phyloP scores from a whole-genome alignment of 192 early-diverging fungal species.

The Borealophlyctis nickersoniae region DNA sequence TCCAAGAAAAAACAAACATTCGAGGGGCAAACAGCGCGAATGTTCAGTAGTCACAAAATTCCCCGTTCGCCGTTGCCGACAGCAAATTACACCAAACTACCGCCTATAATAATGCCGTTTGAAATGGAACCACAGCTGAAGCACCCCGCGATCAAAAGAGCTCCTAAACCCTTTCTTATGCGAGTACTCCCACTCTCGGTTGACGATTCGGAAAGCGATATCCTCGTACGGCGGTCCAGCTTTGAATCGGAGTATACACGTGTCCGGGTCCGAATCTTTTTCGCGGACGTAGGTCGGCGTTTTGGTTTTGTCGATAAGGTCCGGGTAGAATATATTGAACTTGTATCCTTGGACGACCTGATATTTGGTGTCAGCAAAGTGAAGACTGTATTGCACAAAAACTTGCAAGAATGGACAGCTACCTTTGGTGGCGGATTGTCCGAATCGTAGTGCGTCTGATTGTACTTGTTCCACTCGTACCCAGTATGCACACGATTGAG shows the following conservation, averaged over 20 bases:
- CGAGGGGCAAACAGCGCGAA: too few relatives aligned
- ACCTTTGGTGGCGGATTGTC: conserved; percentile 97
- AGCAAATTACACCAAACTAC: too few relatives aligned
- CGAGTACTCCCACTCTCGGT: conserved; percentile 92
- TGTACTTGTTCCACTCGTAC: conserved; percentile 99
- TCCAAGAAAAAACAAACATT: too few relatives aligned
- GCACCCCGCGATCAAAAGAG: conserved; percentile 41
- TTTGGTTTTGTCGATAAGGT: conserved; percentile 86
- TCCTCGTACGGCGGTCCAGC: conserved; percentile 98
- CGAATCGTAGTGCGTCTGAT: conserved; percentile 94
- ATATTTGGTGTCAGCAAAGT: background rate
- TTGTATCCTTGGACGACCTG: conserved; percentile 94
- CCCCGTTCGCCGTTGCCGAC: too few relatives aligned
- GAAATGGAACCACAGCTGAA: conserved; percentile 54
- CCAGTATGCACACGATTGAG: conserved; percentile 97
- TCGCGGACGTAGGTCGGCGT: conserved; percentile 90
- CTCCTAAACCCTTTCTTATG: conserved; percentile 67
- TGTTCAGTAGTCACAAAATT: too few relatives aligned
- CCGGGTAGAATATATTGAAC: conserved; percentile 98
- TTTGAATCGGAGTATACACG: conserved; percentile 80
- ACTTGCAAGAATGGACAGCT: background rate
- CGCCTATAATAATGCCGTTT: conserved; percentile 30
- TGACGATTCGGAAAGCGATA: conserved; percentile 94
- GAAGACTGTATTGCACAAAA: background rate
- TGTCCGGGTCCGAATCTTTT: conserved; percentile 68